Conservation (phyloP, 148 eudicot genomes). For the Rhododendron williamsianum region DNA sequence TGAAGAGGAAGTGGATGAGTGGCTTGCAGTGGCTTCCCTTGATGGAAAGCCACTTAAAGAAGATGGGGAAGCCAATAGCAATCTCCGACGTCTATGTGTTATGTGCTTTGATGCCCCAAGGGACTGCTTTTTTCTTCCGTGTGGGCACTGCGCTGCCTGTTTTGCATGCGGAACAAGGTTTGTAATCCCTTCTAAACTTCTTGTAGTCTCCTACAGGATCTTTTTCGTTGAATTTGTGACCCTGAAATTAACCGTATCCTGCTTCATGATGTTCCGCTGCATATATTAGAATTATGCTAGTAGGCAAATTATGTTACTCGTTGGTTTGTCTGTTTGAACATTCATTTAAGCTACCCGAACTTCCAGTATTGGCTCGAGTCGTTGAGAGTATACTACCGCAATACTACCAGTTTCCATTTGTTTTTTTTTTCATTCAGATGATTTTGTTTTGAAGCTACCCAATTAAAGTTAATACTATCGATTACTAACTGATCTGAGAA, state of each 20-base stretch:
- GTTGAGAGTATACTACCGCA: not conserved
- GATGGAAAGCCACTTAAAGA: constrained; percentile 25
- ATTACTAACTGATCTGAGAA: not conserved
- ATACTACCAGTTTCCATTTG: not conserved
- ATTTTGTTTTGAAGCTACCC: not conserved
- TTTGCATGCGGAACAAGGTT: constrained; percentile 59
- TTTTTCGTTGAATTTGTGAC: not conserved
- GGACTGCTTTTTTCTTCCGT: constrained; percentile 61
- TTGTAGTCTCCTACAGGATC: not conserved
- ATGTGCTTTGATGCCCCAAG: constrained; percentile 54
- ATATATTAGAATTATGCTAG: not conserved
- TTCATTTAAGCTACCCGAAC: not conserved
- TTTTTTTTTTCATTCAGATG: not conserved
- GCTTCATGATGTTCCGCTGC: not conserved
- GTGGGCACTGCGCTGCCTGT: constrained; percentile 63
- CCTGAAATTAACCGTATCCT: not conserved
- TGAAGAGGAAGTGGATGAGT: constrained; percentile 41
- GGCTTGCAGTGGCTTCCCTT: constrained; percentile 14
- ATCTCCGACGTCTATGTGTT: constrained; percentile 33
- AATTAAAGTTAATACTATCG: not conserved
- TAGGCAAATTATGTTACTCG: not conserved
- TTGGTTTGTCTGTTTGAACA: not conserved
- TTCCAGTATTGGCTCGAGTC: not conserved
- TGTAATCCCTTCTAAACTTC: not conserved
- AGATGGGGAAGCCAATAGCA: constrained; percentile 29